These are phyloP conservation scores for Pelargonium citronellum DNA, from an alignment of 441 rosid species.

Conservation along the genomic window DNA sequence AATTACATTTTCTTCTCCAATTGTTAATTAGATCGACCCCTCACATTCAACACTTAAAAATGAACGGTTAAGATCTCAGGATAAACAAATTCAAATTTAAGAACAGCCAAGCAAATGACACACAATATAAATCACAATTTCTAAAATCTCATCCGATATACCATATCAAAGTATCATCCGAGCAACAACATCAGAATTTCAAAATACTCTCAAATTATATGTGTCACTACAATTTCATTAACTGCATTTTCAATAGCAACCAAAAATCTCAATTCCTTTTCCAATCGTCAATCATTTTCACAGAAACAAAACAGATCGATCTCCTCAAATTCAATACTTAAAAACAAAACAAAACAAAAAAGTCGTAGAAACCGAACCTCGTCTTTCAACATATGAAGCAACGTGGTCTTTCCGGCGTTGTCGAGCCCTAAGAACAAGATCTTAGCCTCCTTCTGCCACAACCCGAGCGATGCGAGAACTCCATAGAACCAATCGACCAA, in stretches of 20 bases:
- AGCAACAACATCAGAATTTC: neutral
- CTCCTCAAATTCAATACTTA: neutral
- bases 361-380: neutral
- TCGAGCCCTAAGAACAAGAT: slow-evolving; percentile 4
- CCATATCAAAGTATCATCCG: neutral
- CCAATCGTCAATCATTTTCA: neutral
- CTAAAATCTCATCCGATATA: neutral
- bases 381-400: slow-evolving; percentile 5
- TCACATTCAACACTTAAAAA: too few species aligned
- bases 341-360: neutral
- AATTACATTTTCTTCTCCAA: neutral
- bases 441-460: slow-evolving; percentile 8
- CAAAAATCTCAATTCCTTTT: neutral
- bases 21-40: too few species aligned
- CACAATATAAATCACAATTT: neutral
- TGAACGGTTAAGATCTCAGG: neutral
- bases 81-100: neutral
- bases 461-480: neutral
- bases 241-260: neutral
- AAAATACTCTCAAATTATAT: too few species aligned
- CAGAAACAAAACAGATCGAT: neutral
- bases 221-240: neutral
- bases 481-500: slow-evolving; percentile 4
- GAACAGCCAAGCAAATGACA: neutral
- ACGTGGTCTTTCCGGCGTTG: neutral